Conservation (phyloP, 805 yeast species). For the Candida railenensis region DNA sequence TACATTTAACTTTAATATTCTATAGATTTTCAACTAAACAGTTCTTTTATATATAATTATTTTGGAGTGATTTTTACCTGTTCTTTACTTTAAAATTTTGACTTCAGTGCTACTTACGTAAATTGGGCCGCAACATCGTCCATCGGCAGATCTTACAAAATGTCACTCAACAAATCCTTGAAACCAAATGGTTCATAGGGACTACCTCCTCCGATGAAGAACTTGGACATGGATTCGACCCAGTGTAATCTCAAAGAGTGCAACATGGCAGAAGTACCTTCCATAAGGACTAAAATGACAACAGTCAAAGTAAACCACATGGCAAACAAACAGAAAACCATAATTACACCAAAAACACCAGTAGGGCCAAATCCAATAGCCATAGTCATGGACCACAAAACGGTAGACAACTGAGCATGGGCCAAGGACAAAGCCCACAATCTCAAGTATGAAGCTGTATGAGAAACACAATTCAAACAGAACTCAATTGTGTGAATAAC, state of each 20-base stretch:
- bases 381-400: slow-evolving; percentile 94
- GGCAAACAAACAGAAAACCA: slow-evolving; percentile 79
- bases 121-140: too few relatives aligned
- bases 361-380: slow-evolving; percentile 68
- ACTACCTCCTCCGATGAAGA: slow-evolving; percentile 94
- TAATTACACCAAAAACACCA: slow-evolving; percentile 66
- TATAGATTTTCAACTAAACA: not conserved
- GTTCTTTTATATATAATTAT: not conserved
- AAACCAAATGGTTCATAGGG: slow-evolving; percentile 89
- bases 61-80: not conserved
- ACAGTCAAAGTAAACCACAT: slow-evolving; percentile 95
- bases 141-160: too few relatives aligned
- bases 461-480: slow-evolving; percentile 96
- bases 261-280: slow-evolving; percentile 98
- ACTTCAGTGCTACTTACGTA: too few relatives aligned
- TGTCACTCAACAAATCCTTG: slow-evolving; percentile 27
- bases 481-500: slow-evolving; percentile 97
- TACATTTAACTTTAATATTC: too few relatives aligned
- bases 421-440: slow-evolving; percentile 97
- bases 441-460: slow-evolving; percentile 94
- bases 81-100: not conserved
- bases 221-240: slow-evolving; percentile 99
- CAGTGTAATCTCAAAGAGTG: slow-evolving; percentile 98
- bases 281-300: slow-evolving; percentile 91
- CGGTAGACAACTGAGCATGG: slow-evolving; percentile 94